Percentiles rank a stretch among this genome's conserved stretches.
phyloP scores from a whole-genome alignment of 768 basidiomycete genomes.

The Kwoniella sp. region DNA sequence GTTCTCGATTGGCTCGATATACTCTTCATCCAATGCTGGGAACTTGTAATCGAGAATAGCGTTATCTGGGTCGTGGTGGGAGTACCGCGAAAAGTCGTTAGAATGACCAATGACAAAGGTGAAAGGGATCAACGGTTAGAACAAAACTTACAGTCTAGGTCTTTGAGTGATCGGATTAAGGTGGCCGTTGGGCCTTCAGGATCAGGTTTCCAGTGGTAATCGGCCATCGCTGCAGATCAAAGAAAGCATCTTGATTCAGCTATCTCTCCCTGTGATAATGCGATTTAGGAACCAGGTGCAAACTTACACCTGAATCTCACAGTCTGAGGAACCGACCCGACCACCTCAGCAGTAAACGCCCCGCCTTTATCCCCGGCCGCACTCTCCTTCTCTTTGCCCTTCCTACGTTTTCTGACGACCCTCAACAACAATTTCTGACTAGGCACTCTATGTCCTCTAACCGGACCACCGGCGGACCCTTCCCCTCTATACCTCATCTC shows the following conservation, averaged over 20 bases:
- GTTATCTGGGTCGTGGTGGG: slow-evolving; percentile 62
- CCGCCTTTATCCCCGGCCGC: slow-evolving; percentile 27
- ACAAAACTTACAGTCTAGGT: slow-evolving; percentile 71
- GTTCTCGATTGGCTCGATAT: slow-evolving; percentile 57
- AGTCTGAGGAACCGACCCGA: slow-evolving; percentile 78
- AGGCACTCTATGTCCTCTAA: slow-evolving; percentile 74
- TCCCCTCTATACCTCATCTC: slow-evolving; percentile 75
- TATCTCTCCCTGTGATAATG: too few species aligned
- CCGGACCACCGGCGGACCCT: slow-evolving; percentile 78
- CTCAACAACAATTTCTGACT: slow-evolving; percentile 83
- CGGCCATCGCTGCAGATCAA: slow-evolving; percentile 75
- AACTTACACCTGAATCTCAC: slow-evolving; percentile 84
- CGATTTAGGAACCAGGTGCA: neutral
- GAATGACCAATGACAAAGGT: neutral
- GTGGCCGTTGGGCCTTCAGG: slow-evolving; percentile 69
- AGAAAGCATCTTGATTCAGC: too few species aligned
- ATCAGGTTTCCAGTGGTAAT: slow-evolving; percentile 84
- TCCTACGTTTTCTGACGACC: slow-evolving; percentile 70
- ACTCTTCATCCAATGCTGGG: slow-evolving; percentile 69
- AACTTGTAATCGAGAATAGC: slow-evolving; percentile 71
- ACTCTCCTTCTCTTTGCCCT: slow-evolving; percentile 22
- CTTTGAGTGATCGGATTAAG: slow-evolving; percentile 72
- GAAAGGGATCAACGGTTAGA: neutral
- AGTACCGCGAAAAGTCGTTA: neutral
- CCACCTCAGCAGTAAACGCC: slow-evolving; percentile 52